These are phyloP conservation scores for Fraxinus americana DNA, from an alignment of 257 asterid genomes.

Conservation along the genomic window DNA sequence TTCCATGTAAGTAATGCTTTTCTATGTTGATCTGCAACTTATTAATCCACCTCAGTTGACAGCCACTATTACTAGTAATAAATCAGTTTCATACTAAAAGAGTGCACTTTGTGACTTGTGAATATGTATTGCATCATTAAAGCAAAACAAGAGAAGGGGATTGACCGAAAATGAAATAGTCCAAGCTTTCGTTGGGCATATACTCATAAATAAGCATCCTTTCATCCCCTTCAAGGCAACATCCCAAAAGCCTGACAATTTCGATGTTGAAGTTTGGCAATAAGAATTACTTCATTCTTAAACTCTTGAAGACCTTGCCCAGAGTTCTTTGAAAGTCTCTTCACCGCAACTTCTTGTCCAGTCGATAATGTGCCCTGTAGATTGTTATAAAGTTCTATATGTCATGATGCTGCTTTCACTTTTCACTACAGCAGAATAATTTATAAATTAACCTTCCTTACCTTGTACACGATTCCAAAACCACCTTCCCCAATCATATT, in stretches of 20 bases:
- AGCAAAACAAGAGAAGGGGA: background rate
- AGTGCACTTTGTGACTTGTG: background rate
- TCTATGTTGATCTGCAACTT: background rate
- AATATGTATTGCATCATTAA: too few species aligned
- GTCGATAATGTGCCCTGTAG: slow-evolving; percentile 20
- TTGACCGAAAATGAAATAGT: background rate
- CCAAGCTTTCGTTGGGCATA: background rate
- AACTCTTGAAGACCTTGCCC: slow-evolving; percentile 29
- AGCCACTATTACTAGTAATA: too few species aligned
- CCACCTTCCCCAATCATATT: background rate
- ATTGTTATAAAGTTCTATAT: background rate
- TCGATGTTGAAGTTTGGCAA: slow-evolving; percentile 25
- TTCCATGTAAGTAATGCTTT: background rate
- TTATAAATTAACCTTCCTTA: background rate
- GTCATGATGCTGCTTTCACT: background rate
- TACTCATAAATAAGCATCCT: background rate
- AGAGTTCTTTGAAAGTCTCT: slow-evolving; percentile 25
- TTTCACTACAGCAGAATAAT: background rate
- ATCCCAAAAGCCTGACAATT: background rate
- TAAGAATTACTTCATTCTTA: slow-evolving; percentile 21
- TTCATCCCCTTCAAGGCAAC: background rate
- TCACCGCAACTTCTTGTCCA: slow-evolving; percentile 25
- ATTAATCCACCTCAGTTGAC: too few species aligned
- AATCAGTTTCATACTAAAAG: too few species aligned
- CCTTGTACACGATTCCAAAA: background rate